phyloP scores from a whole-genome alignment of 305 asterid species.

The Fraxinus paxiana region DNA sequence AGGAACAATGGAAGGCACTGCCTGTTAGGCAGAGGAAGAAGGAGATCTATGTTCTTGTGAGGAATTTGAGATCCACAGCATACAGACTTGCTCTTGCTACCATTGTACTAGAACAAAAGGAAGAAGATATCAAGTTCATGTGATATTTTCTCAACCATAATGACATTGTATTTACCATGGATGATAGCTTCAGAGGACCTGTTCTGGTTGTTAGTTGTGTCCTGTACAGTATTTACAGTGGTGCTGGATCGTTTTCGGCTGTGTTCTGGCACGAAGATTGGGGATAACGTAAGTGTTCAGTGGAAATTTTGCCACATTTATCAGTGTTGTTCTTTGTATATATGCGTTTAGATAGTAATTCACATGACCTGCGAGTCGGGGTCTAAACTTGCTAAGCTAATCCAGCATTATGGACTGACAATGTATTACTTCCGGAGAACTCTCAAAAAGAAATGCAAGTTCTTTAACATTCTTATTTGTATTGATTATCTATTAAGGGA shows the following conservation, averaged over 20 bases:
- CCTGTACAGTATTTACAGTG: not conserved
- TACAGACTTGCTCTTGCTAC: slow-evolving; percentile 83
- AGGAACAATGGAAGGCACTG: slow-evolving; percentile 64
- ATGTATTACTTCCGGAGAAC: not conserved
- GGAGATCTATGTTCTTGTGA: slow-evolving; percentile 72
- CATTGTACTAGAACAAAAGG: slow-evolving; percentile 65
- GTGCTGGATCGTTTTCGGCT: not conserved
- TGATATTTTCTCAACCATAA: slow-evolving; percentile 27
- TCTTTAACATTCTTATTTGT: not conserved
- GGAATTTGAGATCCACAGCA: slow-evolving; percentile 79
- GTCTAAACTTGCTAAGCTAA: not conserved
- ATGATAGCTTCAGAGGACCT: not conserved
- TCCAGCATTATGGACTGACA: not conserved
- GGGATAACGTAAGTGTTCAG: not conserved
- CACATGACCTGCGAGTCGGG: not conserved
- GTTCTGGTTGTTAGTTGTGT: not conserved
- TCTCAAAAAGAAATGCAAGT: not conserved
- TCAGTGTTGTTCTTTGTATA: not conserved
- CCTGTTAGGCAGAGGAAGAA: slow-evolving; percentile 49
- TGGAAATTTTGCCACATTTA: not conserved
- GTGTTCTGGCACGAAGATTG: not conserved
- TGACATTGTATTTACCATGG: not conserved
- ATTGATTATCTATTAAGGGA: not conserved
- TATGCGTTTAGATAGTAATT: not conserved
- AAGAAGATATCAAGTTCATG: slow-evolving; percentile 55